Base-by-base conservation (phyloP, 2,329 filamentous ascomycete species). In the Pestalotiopsis sp. region DNA sequence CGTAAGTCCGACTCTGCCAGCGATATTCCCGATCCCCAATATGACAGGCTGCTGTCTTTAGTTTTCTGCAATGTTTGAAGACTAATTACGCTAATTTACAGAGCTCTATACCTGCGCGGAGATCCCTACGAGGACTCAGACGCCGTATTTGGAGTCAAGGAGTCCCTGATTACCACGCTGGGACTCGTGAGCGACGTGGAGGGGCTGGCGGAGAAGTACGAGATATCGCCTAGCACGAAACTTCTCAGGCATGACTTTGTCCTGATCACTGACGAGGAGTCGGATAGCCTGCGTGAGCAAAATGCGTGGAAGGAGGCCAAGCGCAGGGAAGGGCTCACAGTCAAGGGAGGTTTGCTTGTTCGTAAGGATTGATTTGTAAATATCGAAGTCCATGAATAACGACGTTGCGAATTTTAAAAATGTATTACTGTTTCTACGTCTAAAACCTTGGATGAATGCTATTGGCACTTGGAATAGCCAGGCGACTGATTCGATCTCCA, bases 81-180 rank as follows among this genome's bases (percentile, higher is more conserved):
- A 23, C 55, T 31, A 58, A 49, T 17, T n/a, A 67, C 20, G 38
- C 31, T 20, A n/a, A 67, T 39, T n/a, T 52, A 61, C 62, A 94
- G 91, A 3, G 92, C 93, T 0, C 82, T 97, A 0, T 97, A 95
- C 76, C 83, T 95, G 67, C 88, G 91, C 3, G 90, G 90, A 60
- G 93, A 95, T 74, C 92, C 91, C 0, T 96, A 95, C 77, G 93
- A 95, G 81, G 92, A 89, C 1, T 93, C 91, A 0, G 93, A 97
- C 76, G 92, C 93, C 0, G 93, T 97, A 1, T 97, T 97, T 74
- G 93, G 93, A 20, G 93, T 97, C 68, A 97, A 97, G 79, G 86
- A 93, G 76, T 93, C 91, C 36, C 83, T 97, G 5, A 52, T 52
- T 9, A 52, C 45, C 12, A 82, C 93, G n/a, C 85, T 94, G 17